Base-by-base conservation (phyloP, 2,329 filamentous ascomycete species). In the Aspergillus viridinutans region DNA sequence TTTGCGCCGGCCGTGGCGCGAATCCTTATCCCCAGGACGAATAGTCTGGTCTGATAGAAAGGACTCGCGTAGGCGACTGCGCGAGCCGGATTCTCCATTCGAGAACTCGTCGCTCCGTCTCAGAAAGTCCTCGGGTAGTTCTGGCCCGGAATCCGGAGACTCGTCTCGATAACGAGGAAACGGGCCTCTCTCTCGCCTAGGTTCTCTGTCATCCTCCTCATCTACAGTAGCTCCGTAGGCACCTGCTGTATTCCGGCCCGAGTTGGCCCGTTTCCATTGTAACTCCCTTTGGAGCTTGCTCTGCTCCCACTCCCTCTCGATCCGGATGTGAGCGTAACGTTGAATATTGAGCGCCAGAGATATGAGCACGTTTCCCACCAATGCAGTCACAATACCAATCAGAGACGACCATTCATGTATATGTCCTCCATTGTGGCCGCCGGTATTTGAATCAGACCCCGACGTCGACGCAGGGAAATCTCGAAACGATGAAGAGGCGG, bases 341-440 rank as follows among this genome's bases (percentile, higher is more conserved):
- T 99, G 94, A 51, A 95, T 93, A 71, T 99, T 99, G 59, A 99
- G 84, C 12, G 94, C 94, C 61, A 99, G 86, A 0, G 93, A 96
- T 64, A 99, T 97, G 53, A 99, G 83, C 35, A 97, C 80, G 69
- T 99, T 99, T 55, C 94, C 94, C 52, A 89, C 83, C 68, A 99
- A 95, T 52, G 94, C 92, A 2, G 92, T 96, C 54, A 93, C 76
- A 68, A 99, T 97, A 66, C 94, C 94, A 69, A 99, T 97, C 54
- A 97, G 80, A 26, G 92, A 95, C 49, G 92, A 96, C 92, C 93
- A 97, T 72, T 73, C 57, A 40, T 67, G 64, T 56, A 68, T 62
- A 21, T 59, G 49, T 14, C 66, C 64, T 17, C 61, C 59, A 12
- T 56, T 57, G 10, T 60, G 57, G 25, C 65, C 67, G 59, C 66